These are phyloP conservation scores for Salix purpurea DNA, from an alignment of 345 rosid genomes.

Conservation along the genomic window DNA sequence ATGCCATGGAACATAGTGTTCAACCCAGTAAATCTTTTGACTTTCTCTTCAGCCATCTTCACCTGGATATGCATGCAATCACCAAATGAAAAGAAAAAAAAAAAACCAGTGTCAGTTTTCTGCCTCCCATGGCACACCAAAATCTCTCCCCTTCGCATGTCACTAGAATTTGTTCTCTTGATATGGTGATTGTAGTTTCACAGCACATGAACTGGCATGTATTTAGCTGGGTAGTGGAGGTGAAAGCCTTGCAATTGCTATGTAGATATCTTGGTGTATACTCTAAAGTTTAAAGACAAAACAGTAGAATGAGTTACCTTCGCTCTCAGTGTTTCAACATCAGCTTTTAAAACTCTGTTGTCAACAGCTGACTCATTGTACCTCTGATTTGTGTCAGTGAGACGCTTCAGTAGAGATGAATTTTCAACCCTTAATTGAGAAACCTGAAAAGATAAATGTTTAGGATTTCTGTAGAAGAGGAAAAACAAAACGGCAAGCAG, in stretches of 20 bases:
- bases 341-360: constrained; percentile 32
- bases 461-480: neutral
- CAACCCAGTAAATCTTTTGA: constrained; percentile 28
- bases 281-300: neutral
- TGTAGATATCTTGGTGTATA: neutral
- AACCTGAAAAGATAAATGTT: constrained; percentile 13
- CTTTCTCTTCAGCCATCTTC: constrained; percentile 28
- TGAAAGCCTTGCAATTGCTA: neutral
- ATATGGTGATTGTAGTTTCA: no score
- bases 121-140: neutral
- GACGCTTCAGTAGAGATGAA: constrained; percentile 23
- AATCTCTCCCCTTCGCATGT: neutral
- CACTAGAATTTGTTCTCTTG: neutral
- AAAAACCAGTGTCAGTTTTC: neutral
- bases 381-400: constrained; percentile 22
- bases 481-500: constrained; percentile 4
- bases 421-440: constrained; percentile 26
- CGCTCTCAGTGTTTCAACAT: constrained; percentile 26
- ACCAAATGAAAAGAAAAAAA: neutral
- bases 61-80: constrained; percentile 21
- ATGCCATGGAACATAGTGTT: constrained; percentile 28
- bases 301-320: constrained; percentile 12
- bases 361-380: constrained; percentile 29
- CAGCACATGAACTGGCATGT: no score
- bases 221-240: neutral